A percentile compares a stretch with the other conserved stretches of the same genome.
These are phyloP conservation scores for Aspergillus terreus DNA, from an alignment of 2,329 filamentous ascomycete species.

Conservation along the genomic window DNA sequence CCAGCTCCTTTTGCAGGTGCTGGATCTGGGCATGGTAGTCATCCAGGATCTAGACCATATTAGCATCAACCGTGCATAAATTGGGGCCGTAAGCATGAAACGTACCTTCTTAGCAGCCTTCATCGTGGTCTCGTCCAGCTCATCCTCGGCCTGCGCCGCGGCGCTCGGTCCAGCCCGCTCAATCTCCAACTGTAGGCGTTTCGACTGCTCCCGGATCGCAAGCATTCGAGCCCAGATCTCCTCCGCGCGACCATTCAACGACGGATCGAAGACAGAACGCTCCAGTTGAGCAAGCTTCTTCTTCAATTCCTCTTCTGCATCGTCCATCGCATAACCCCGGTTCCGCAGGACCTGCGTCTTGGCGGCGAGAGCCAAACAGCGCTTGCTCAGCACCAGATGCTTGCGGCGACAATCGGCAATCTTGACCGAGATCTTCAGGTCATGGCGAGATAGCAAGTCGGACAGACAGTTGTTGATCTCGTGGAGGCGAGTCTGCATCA, in stretches of 20 bases:
- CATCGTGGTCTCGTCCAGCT: constrained; percentile 56
- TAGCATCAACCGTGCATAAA: constrained; percentile 20
- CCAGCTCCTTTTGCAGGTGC: constrained; percentile 60
- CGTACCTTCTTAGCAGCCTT: constrained; percentile 59
- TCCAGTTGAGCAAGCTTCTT: constrained; percentile 59
- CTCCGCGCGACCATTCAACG: constrained; percentile 57
- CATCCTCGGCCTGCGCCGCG: constrained; percentile 39
- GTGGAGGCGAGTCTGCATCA: constrained; percentile 57
- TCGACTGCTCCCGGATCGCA: constrained; percentile 56
- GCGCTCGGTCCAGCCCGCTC: constrained; percentile 49
- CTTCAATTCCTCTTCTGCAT: constrained; percentile 60
- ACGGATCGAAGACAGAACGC: constrained; percentile 57
- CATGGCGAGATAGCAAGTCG: constrained; percentile 57
- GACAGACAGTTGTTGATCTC: constrained; percentile 63
- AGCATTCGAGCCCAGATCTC: constrained; percentile 67
- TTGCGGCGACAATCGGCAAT: constrained; percentile 57
- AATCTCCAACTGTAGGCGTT: constrained; percentile 57
- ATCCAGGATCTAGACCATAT: constrained; percentile 43
- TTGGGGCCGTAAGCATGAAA: not conserved
- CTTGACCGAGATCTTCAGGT: constrained; percentile 56
- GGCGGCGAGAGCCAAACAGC: constrained; percentile 58
- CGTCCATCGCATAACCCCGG: constrained; percentile 62
- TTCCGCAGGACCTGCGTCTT: constrained; percentile 63
- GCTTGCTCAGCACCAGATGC: constrained; percentile 58
- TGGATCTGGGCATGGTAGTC: constrained; percentile 50